Conservation (phyloP, 495 filamentous ascomycete genomes). For the Tuber aestivum region DNA sequence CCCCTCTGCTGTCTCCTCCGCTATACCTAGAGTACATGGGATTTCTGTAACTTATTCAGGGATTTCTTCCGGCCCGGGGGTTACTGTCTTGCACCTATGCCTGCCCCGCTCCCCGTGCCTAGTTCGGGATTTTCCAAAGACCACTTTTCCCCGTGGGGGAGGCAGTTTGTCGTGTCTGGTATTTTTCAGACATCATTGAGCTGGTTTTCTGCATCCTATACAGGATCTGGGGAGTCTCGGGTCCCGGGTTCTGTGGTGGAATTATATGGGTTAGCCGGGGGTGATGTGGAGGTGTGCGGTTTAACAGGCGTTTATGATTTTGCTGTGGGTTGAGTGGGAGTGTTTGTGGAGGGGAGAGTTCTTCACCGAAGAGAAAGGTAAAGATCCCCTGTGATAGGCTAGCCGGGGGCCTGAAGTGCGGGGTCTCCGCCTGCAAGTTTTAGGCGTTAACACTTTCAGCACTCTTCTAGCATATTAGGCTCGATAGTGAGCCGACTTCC, state of each 20-base stretch:
- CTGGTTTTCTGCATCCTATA: not conserved
- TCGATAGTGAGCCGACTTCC: not conserved
- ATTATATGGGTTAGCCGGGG: no score
- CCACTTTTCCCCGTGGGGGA: not conserved
- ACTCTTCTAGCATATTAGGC: not conserved
- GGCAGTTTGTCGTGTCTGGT: not conserved
- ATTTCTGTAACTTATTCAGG: not conserved
- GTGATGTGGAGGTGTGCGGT: not conserved
- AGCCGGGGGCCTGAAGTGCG: not conserved
- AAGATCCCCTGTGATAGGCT: not conserved
- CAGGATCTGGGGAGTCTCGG: no score
- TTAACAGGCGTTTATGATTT: not conserved
- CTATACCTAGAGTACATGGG: not conserved
- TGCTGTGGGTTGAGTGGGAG: not conserved
- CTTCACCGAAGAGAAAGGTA: not conserved
- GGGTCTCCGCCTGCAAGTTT: not conserved
- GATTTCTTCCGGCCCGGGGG: no score
- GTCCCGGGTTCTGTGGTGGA: no score
- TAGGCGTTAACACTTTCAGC: not conserved
- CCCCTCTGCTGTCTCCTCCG: not conserved
- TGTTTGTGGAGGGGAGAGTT: not conserved
- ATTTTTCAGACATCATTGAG: not conserved
- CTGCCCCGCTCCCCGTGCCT: not conserved
- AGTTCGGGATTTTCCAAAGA: not conserved
- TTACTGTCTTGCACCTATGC: no score